Percentiles rank a stretch among this genome's conserved stretches.
Evolutionary conservation across 495 filamentous ascomycete genomes (phyloP).

Genomic region (Tuber aestivum): DNA sequence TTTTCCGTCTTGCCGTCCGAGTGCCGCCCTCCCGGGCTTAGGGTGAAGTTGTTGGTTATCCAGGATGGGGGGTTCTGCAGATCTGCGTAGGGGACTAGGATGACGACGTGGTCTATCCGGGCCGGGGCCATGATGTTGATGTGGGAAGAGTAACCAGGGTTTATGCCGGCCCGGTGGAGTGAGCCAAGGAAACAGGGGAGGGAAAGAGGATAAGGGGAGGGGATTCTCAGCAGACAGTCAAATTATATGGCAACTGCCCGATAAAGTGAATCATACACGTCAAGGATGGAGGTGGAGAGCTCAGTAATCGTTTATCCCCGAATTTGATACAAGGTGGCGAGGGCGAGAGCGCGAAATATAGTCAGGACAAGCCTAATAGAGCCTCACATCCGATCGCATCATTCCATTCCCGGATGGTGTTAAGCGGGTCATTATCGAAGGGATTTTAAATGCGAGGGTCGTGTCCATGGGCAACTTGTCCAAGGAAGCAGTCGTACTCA

Average conservation of each 20-base stretch:
- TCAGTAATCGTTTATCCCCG: not conserved
- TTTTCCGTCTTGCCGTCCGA: slow-evolving; percentile 53
- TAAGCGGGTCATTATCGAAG: not conserved
- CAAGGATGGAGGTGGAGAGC: not conserved
- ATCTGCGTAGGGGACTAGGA: slow-evolving; percentile 49
- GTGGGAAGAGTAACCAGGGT: not conserved
- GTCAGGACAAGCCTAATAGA: not conserved
- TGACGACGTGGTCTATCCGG: slow-evolving; percentile 55
- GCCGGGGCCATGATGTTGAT: slow-evolving; percentile 26
- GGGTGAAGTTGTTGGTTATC: slow-evolving; percentile 51
- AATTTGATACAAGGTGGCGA: not conserved
- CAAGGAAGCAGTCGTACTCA: not conserved
- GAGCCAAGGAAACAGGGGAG: not conserved
- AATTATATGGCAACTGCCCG: not conserved
- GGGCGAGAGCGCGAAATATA: not conserved
- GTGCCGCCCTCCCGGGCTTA: slow-evolving; percentile 53
- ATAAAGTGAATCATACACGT: not conserved
- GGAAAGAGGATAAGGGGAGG: not conserved
- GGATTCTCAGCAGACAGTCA: not conserved
- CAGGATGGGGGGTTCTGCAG: slow-evolving; percentile 47
- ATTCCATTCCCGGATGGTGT: not conserved
- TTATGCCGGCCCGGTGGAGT: not conserved
- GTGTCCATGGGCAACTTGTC: not conserved
- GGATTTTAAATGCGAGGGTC: not conserved
- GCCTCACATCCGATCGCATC: not conserved